A percentile compares a stretch with the other conserved stretches of the same genome.
Conservation (phyloP, 2,329 filamentous ascomycete genomes). For the Fusarium oxysporum region DNA sequence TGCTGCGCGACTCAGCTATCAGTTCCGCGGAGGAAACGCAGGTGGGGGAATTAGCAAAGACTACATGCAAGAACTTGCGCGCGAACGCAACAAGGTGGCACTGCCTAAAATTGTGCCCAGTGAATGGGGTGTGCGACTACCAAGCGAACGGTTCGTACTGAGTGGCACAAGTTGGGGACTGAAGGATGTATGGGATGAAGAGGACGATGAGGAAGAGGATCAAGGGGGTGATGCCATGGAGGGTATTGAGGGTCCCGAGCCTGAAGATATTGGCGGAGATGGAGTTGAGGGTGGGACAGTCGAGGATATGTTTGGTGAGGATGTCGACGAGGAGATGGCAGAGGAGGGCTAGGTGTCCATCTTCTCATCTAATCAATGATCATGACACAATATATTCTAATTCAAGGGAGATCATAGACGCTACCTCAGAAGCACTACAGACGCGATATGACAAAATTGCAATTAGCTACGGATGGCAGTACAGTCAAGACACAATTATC, state of each 20-base stretch:
- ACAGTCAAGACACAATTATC: constrained; percentile 42
- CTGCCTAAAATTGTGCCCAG: constrained; percentile 72
- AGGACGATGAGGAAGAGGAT: constrained; percentile 57
- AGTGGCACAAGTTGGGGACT: constrained; percentile 74
- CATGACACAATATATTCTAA: not conserved
- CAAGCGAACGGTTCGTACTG: constrained; percentile 75
- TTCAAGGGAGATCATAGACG: not conserved
- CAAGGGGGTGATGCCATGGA: constrained; percentile 62
- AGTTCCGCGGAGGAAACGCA: constrained; percentile 70
- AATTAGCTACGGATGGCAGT: constrained; percentile 1
- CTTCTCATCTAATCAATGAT: constrained; percentile 3
- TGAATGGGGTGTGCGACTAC: constrained; percentile 75
- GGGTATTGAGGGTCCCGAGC: constrained; percentile 56
- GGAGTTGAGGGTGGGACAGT: constrained; percentile 63
- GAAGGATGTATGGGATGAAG: constrained; percentile 67
- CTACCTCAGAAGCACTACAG: not conserved
- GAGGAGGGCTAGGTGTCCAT: constrained; percentile 49
- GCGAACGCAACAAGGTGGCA: constrained; percentile 74
- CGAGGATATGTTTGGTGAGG: constrained; percentile 66
- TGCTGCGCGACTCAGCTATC: constrained; percentile 73
- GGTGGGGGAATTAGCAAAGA: constrained; percentile 74
- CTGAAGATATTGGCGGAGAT: constrained; percentile 59
- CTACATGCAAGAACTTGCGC: constrained; percentile 80
- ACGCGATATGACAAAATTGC: not conserved
- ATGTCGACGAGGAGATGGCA: constrained; percentile 68